Evolutionary conservation across 2,329 filamentous ascomycete species (phyloP), one percentile per base, ranked within the genome.

Genomic region (Trichophaea hybrida): DNA sequence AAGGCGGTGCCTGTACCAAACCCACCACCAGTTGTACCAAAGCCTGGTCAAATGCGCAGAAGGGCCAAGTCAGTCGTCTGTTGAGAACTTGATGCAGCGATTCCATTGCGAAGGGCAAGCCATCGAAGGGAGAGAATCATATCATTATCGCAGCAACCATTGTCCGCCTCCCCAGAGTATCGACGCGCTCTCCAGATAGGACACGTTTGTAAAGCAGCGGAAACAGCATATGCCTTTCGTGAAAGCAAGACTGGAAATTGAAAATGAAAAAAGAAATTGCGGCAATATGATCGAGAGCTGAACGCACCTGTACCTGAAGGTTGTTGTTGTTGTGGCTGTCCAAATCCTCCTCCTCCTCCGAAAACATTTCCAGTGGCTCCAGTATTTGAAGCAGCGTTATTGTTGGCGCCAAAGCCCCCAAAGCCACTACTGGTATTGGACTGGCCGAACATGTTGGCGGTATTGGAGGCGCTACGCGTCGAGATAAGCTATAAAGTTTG

Each of bases 1-100:
- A 71, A 71, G 43, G 69, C 68, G 64, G 65, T 68, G 59, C 70
- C 70, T 58, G 70, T 56, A 40, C 74, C 74, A 66, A 76, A 76
- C 15, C 65, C 68, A 60, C 70, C 70, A 58, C 63, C 65, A 48
- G 69, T 69, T 8, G 69, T 55, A 37, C 74, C 74, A 66, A 76
- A 76, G 54, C 69, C 68, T 60, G 69, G 66, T 53, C 69, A 70
- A 44, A 70, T 68, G 60, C 60, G 67, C 70, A 58, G 66, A 68
- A 51, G 66, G 69, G 53, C 70, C 69, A 48, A 72, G 73, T 57
- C 74, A 74, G 32, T 72, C 64, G 43, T 69, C 67, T 32, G 70
- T 69, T 32, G 68, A 67, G 24, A 40, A 55, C 15, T 32, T 17
- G 12, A 24, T 24, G 32, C 13, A 51, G 48, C 48, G 48, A 24